phyloP scores from a whole-genome alignment of 208 protist genomes.

The Leishmania tropica region DNA sequence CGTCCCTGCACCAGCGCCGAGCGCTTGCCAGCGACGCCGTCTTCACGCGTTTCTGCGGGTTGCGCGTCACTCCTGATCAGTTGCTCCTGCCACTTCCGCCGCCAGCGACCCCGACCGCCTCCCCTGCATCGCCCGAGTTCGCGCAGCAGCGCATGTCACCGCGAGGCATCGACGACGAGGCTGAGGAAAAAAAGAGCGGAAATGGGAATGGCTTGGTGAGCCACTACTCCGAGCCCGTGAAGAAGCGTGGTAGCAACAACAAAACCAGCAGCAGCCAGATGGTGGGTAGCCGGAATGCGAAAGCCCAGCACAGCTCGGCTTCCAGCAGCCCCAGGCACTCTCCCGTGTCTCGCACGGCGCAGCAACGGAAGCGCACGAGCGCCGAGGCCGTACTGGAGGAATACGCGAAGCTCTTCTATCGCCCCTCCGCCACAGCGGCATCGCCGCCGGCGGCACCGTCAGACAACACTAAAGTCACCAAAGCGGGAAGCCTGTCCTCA shows the following conservation, averaged over 20 bases:
- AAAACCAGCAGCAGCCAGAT: constrained; percentile 13
- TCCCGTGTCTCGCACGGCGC: neutral
- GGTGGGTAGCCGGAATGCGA: neutral
- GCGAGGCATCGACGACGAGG: neutral
- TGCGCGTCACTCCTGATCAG: constrained; percentile 23
- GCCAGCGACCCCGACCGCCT: neutral
- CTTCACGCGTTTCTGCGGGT: constrained; percentile 28
- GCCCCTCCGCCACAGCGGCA: constrained; percentile 5
- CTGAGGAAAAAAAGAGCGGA: neutral
- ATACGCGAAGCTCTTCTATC: constrained; percentile 24
- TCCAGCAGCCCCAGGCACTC: neutral
- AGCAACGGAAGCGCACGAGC: constrained; percentile 8
- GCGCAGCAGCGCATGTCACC: neutral
- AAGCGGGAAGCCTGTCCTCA: neutral
- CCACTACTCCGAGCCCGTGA: neutral
- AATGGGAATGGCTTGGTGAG: neutral
- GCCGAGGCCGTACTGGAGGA: constrained; percentile 13
- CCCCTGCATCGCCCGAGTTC: neutral
- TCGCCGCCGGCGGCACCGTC: neutral
- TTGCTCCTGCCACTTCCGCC: constrained; percentile 15
- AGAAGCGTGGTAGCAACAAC: neutral
- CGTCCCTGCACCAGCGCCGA: constrained; percentile 29
- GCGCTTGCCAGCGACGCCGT: constrained; percentile 26
- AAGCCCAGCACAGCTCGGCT: neutral
- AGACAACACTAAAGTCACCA: neutral